Evolutionary conservation across 2,329 filamentous ascomycete species (phyloP).

Genomic region (Cladosporium phlei): DNA sequence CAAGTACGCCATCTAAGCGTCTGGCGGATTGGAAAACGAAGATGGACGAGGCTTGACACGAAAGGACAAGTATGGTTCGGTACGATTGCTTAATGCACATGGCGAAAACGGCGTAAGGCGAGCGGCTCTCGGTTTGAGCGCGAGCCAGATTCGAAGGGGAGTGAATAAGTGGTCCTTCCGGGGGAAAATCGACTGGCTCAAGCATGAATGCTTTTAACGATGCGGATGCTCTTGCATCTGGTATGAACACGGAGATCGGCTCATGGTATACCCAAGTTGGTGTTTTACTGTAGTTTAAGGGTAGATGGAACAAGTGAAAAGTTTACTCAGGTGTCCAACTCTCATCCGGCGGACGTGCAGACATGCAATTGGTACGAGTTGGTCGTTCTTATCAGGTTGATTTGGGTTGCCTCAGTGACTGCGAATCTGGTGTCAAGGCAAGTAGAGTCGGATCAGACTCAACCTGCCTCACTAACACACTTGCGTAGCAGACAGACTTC

Average conservation of each 20-base stretch:
- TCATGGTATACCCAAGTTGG: constrained; percentile 14
- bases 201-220: constrained; percentile 9
- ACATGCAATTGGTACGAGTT: too few relatives aligned
- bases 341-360: too few relatives aligned
- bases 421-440: too few relatives aligned
- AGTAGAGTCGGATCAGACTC: too few relatives aligned
- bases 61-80: not conserved
- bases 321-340: not conserved
- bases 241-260: constrained; percentile 1
- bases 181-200: constrained; percentile 9
- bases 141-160: constrained; percentile 11
- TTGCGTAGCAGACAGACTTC: too few relatives aligned
- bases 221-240: constrained; percentile 7
- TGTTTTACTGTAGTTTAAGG: constrained; percentile 8
- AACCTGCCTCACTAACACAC: too few relatives aligned
- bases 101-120: constrained; percentile 12
- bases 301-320: constrained; percentile 1
- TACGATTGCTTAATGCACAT: constrained; percentile 11
- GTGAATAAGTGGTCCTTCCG: constrained; percentile 16
- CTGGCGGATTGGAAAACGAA: not conserved
- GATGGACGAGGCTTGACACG: not conserved
- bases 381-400: too few relatives aligned
- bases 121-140: constrained; percentile 4
- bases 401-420: too few relatives aligned
- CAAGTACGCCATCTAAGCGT: constrained; percentile 72